phyloP scores from a whole-genome alignment of 768 basidiomycete species.

The Auricularia cornea region DNA sequence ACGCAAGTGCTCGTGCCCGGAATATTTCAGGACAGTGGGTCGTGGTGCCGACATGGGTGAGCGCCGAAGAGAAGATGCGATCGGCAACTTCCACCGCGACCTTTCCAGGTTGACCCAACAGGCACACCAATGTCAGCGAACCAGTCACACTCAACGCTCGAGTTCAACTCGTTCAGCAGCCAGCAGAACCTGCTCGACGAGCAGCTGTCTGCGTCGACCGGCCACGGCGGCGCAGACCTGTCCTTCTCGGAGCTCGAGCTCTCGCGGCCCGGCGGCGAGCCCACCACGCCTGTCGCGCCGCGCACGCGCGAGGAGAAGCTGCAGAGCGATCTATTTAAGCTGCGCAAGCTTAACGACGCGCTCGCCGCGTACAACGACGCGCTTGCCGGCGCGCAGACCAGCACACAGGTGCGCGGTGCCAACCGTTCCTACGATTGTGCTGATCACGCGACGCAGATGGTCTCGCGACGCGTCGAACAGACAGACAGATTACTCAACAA shows the following conservation, averaged over 20 bases:
- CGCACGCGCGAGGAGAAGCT: slow-evolving; percentile 58
- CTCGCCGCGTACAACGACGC: slow-evolving; percentile 65
- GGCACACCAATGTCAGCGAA: background rate
- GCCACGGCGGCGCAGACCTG: background rate
- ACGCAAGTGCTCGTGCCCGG: slow-evolving; percentile 70
- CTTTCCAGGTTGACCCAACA: too few species aligned
- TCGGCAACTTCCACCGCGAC: too few species aligned
- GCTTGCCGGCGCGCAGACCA: slow-evolving; percentile 50
- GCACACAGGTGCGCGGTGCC: slow-evolving; percentile 51
- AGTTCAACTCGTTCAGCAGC: background rate
- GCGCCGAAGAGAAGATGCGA: too few species aligned
- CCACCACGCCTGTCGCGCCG: background rate
- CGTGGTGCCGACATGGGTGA: background rate
- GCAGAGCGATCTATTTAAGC: slow-evolving; percentile 61
- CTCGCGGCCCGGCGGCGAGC: background rate
- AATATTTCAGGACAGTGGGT: slow-evolving; percentile 6
- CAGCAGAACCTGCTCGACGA: background rate
- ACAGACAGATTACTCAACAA: slow-evolving; percentile 69
- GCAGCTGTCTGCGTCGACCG: background rate
- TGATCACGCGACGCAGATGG: slow-evolving; percentile 33
- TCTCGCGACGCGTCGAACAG: slow-evolving; percentile 57
- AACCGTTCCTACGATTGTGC: background rate
- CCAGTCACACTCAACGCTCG: background rate
- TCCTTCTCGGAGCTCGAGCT: background rate
- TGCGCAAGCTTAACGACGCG: slow-evolving; percentile 64